phyloP scores from a whole-genome alignment of 2,329 filamentous ascomycete genomes.

The Diaporthe citrichinensis region DNA sequence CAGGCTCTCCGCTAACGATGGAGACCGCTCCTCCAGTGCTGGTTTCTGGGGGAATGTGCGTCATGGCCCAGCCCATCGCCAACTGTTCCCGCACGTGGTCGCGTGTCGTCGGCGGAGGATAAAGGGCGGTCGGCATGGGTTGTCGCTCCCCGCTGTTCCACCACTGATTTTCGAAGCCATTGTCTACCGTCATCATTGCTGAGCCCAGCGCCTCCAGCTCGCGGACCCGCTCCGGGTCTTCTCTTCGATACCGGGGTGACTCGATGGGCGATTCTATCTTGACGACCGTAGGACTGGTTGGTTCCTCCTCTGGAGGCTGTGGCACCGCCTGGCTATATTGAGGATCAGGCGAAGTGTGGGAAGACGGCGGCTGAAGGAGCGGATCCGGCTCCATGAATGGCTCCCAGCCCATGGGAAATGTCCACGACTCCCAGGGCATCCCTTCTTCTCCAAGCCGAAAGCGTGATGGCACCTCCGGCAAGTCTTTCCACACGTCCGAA shows the following conservation, averaged over 20 bases:
- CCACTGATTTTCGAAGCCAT: slow-evolving; percentile 71
- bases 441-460: slow-evolving; percentile 63
- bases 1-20: slow-evolving; percentile 45
- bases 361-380: slow-evolving; percentile 44
- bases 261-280: slow-evolving; percentile 46
- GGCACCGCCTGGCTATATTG: slow-evolving; percentile 5
- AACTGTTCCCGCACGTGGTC: slow-evolving; percentile 44
- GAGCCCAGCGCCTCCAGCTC: slow-evolving; percentile 65
- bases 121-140: slow-evolving; percentile 44
- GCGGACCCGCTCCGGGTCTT: slow-evolving; percentile 53
- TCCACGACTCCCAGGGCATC: slow-evolving; percentile 61
- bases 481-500: slow-evolving; percentile 56
- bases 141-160: slow-evolving; percentile 64
- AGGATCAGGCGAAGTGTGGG: slow-evolving; percentile 16
- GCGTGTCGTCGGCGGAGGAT: slow-evolving; percentile 44
- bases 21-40: slow-evolving; percentile 47
- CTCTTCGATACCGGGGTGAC: slow-evolving; percentile 41
- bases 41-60: slow-evolving; percentile 39
- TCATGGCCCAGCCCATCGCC: slow-evolving; percentile 50
- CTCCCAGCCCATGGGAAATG: slow-evolving; percentile 52
- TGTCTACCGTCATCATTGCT: slow-evolving; percentile 70
- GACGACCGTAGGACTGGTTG: slow-evolving; percentile 44
- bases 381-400: slow-evolving; percentile 49
- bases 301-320: not conserved
- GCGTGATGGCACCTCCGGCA: slow-evolving; percentile 56